Conservation (phyloP, 2,329 filamentous ascomycete genomes). For the Colletotrichum spinosum region DNA sequence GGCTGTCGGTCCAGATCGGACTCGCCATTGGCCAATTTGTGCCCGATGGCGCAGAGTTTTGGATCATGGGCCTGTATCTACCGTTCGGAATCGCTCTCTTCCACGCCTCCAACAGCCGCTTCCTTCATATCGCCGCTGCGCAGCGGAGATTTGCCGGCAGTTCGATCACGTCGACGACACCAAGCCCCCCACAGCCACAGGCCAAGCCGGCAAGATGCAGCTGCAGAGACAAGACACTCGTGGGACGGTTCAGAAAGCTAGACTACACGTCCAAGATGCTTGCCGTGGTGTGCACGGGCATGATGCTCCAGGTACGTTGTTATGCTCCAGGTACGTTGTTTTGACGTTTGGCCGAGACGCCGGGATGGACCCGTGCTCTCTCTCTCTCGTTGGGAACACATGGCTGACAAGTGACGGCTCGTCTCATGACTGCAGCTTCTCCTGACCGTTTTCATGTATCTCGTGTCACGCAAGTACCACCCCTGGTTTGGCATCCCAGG, state of each 20-base stretch:
- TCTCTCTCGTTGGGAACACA: neutral
- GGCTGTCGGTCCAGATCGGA: constrained; percentile 52
- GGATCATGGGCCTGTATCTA: constrained; percentile 75
- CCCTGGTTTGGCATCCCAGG: constrained; percentile 69
- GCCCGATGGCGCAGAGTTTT: constrained; percentile 69
- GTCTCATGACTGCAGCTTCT: constrained; percentile 59
- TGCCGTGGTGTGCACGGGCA: constrained; percentile 62
- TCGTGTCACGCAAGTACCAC: constrained; percentile 75
- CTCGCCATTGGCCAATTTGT: constrained; percentile 54
- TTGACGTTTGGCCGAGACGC: too few species aligned
- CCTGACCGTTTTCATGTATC: constrained; percentile 69
- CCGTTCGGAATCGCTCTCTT: constrained; percentile 75
- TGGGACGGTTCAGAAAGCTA: constrained; percentile 52
- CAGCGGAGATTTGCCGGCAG: constrained; percentile 51
- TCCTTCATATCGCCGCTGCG: constrained; percentile 67
- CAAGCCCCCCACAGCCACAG: constrained; percentile 32
- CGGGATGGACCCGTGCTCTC: too few species aligned
- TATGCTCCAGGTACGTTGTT: constrained; percentile 58
- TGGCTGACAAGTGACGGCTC: constrained; percentile 33
- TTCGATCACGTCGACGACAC: constrained; percentile 14
- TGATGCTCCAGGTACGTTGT: constrained; percentile 63
- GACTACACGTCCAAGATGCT: constrained; percentile 63
- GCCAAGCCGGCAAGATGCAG: constrained; percentile 30
- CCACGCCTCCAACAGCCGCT: constrained; percentile 72
- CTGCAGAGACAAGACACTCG: constrained; percentile 42